Conservation (phyloP, 1,284 basidiomycete genomes). For the Boletus semigastroideus region DNA sequence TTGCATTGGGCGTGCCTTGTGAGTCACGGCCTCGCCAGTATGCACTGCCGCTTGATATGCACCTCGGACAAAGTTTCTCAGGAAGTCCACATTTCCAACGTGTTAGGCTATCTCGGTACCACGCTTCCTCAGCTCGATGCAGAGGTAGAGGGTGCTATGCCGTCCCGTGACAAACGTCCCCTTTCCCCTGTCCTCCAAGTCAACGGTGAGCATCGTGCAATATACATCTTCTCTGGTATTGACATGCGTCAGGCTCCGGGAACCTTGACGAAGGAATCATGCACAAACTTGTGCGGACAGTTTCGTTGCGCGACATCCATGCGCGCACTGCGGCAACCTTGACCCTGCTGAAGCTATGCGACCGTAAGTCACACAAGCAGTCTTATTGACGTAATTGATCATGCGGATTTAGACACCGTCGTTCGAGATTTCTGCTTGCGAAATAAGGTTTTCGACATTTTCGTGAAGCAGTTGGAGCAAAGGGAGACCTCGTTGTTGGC, state of each 20-base stretch:
- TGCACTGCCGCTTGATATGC: not conserved
- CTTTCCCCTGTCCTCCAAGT: too few relatives aligned
- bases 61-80: not conserved
- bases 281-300: too few relatives aligned
- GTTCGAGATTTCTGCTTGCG: not conserved
- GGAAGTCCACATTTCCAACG: not conserved
- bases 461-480: constrained; percentile 3
- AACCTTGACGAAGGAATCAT: too few relatives aligned
- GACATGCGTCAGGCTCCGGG: too few relatives aligned
- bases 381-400: not conserved
- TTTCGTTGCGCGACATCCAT: too few relatives aligned
- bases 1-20: not conserved
- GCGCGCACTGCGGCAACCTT: too few relatives aligned
- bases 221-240: too few relatives aligned
- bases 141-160: not conserved
- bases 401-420: not conserved
- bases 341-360: not conserved
- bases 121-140: constrained; percentile 11
- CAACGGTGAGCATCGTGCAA: too few relatives aligned
- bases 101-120: constrained; percentile 4
- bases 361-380: not conserved
- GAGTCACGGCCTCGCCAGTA: not conserved
- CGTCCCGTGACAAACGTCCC: too few relatives aligned
- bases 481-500: not conserved
- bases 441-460: not conserved